Conservation (phyloP, 345 rosid genomes). For the Adansonia digitata region DNA sequence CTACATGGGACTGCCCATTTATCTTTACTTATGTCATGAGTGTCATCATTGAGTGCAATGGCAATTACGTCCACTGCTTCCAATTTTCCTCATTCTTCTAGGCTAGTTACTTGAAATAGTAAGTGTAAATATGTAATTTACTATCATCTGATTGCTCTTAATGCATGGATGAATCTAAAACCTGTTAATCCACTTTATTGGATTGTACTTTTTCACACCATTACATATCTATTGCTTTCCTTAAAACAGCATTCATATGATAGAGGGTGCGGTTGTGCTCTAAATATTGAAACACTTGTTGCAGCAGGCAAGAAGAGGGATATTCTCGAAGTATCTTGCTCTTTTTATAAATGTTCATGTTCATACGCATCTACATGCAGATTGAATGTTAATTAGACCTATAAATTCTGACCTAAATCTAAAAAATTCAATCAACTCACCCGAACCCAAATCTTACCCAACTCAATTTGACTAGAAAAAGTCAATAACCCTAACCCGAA, state of each 20-base stretch:
- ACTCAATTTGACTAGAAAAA: no score
- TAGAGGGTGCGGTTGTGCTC: constrained; percentile 89
- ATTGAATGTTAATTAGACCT: no score
- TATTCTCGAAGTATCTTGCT: constrained; percentile 57
- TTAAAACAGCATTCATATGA: neutral
- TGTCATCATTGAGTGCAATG: no score
- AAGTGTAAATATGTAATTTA: constrained; percentile 10
- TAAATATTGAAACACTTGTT: constrained; percentile 86
- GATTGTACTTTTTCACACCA: neutral
- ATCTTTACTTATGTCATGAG: no score
- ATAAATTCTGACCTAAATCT: no score
- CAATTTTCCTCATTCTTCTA: constrained; percentile 53
- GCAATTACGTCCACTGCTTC: constrained; percentile 26
- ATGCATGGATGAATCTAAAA: neutral
- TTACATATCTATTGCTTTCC: neutral
- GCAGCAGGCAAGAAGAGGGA: constrained; percentile 94
- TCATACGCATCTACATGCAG: no score
- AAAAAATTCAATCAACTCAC: no score
- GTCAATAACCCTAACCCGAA: no score
- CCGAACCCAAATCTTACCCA: no score
- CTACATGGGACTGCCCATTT: no score
- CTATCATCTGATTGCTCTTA: neutral
- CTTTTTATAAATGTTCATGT: neutral
- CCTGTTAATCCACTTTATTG: neutral
- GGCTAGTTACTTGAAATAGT: constrained; percentile 76